Evolutionary conservation across 176 grass and related monocot genomes (phyloP).

Genomic region (Triticum dicoccoides): DNA sequence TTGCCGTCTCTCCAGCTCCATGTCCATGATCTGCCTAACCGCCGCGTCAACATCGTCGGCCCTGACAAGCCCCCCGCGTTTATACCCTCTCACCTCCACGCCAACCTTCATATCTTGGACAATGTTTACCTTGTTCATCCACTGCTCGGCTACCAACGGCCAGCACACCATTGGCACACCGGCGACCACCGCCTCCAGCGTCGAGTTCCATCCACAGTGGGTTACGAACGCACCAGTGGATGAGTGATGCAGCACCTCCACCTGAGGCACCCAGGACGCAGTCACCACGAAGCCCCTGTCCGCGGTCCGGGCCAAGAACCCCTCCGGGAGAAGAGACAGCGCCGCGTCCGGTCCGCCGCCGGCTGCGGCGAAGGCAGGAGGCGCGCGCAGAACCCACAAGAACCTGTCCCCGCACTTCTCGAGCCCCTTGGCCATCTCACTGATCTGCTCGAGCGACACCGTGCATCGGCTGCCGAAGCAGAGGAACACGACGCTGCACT

Average conservation of each 20-base stretch:
- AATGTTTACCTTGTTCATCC: slow-evolving; percentile 26
- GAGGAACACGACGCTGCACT: background rate
- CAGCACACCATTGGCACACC: slow-evolving; percentile 19
- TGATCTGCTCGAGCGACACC: slow-evolving; percentile 17
- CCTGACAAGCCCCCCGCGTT: background rate
- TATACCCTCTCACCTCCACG: background rate
- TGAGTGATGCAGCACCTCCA: slow-evolving; percentile 23
- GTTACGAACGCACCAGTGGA: background rate
- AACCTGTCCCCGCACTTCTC: slow-evolving; percentile 29
- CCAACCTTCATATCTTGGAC: slow-evolving; percentile 9
- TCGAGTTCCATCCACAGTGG: slow-evolving; percentile 7
- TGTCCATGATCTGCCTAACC: slow-evolving; percentile 3
- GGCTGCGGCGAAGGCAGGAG: background rate
- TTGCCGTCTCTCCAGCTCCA: background rate
- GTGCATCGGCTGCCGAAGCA: slow-evolving; percentile 11
- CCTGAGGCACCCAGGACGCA: slow-evolving; percentile 29
- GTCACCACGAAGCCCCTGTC: slow-evolving; percentile 13
- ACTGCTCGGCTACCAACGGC: slow-evolving; percentile 14
- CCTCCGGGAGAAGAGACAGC: slow-evolving; percentile 21
- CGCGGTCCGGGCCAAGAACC: slow-evolving; percentile 22
- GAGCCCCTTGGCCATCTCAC: slow-evolving; percentile 25
- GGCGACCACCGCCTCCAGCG: background rate
- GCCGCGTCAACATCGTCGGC: background rate
- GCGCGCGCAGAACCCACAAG: slow-evolving; percentile 32
- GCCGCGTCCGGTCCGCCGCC: background rate